Evolutionary conservation across 2,329 filamentous ascomycete genomes (phyloP).

Genomic region (Huntiella moniliformis): DNA sequence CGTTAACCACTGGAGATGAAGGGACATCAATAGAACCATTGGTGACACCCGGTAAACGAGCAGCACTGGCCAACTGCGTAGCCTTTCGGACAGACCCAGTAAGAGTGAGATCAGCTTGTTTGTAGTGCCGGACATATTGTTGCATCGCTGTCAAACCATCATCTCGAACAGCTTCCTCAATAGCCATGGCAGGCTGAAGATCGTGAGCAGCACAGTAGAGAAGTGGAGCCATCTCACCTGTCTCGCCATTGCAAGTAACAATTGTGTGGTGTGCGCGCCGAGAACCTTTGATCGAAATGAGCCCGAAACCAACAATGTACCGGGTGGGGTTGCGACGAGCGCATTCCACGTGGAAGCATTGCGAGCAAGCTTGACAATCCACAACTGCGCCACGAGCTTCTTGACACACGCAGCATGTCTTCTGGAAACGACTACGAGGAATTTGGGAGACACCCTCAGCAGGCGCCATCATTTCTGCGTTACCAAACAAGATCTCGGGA

Average conservation of each 20-base stretch:
- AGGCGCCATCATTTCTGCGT: constrained; percentile 61
- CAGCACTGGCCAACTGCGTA: constrained; percentile 42
- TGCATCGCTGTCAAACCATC: constrained; percentile 56
- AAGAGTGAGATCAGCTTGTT: constrained; percentile 78
- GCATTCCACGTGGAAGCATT: constrained; percentile 69
- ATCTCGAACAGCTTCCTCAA: constrained; percentile 7
- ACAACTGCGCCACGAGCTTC: constrained; percentile 59
- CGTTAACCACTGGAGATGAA: constrained; percentile 15
- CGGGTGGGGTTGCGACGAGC: constrained; percentile 51
- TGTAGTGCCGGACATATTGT: constrained; percentile 73
- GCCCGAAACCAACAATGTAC: constrained; percentile 74
- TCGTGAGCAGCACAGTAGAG: constrained; percentile 85
- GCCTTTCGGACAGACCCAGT: constrained; percentile 90
- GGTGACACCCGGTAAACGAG: constrained; percentile 18
- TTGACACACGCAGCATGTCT: constrained; percentile 72
- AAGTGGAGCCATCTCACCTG: constrained; percentile 63
- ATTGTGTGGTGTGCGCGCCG: constrained; percentile 63
- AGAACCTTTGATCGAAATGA: constrained; percentile 76
- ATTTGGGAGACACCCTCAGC: constrained; percentile 84
- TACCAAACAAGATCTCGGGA: constrained; percentile 81
- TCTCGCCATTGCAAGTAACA: constrained; percentile 64
- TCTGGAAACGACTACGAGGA: constrained; percentile 50
- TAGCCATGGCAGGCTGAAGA: constrained; percentile 32
- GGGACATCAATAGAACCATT: constrained; percentile 29
- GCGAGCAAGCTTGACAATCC: constrained; percentile 56